Evolutionary conservation across 2,329 filamentous ascomycete species (phyloP).

Genomic region (Colletotrichum phormii): DNA sequence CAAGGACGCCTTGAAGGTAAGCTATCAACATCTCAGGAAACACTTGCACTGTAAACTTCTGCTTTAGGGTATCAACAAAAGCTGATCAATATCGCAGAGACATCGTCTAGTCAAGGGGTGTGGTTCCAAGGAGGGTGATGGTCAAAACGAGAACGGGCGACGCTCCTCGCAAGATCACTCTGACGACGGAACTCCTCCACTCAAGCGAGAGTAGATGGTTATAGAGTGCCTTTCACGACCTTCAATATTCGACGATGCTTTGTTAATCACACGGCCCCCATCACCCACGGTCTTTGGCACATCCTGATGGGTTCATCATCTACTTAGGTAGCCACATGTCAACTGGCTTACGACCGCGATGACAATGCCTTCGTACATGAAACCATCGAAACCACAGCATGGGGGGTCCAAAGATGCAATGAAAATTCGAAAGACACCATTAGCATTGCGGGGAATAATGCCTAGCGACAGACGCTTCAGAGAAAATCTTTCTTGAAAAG

Average conservation of each 20-base stretch:
- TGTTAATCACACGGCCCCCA: neutral
- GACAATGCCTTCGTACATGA: neutral
- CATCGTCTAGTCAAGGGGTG: slow-evolving; percentile 75
- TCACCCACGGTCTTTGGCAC: neutral
- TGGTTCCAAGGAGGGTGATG: slow-evolving; percentile 45
- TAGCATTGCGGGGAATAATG: neutral
- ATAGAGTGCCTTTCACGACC: neutral
- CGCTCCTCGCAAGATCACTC: slow-evolving; percentile 28
- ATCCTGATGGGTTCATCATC: neutral
- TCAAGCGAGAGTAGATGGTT: slow-evolving; percentile 15
- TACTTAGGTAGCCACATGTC: neutral
- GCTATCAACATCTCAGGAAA: slow-evolving; percentile 40
- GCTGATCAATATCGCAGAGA: slow-evolving; percentile 54
- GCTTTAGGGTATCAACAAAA: neutral
- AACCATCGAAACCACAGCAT: neutral
- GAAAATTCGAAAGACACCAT: neutral
- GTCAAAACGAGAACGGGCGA: slow-evolving; percentile 13
- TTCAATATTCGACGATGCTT: neutral
- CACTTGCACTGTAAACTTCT: neutral
- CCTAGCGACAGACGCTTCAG: neutral
- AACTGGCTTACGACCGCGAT: neutral
- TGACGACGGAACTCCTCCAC: slow-evolving; percentile 27
- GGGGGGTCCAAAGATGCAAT: neutral
- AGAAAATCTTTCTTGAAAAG: neutral
- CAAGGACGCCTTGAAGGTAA: slow-evolving; percentile 96